Evolutionary conservation across 2,329 filamentous ascomycete genomes (phyloP).

Genomic region (Pseudogymnoascus sp.): DNA sequence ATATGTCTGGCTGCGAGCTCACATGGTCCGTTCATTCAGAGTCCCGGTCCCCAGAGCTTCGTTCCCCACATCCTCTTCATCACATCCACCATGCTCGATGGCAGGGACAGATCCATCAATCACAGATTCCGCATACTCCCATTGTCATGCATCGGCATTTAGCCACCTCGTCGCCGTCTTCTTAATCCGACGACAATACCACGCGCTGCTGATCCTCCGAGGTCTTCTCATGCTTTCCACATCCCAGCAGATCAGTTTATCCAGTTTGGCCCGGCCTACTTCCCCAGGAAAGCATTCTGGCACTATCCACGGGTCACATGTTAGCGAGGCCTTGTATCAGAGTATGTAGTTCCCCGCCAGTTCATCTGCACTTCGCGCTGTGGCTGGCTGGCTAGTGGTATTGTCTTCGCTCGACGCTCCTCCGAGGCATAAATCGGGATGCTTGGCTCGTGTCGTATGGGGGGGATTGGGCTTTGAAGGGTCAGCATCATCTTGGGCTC

Average conservation of each 20-base stretch:
- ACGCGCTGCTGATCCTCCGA: background rate
- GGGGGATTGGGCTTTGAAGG: background rate
- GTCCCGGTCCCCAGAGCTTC: background rate
- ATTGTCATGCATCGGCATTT: background rate
- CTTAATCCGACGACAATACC: background rate
- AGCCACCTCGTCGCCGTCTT: background rate
- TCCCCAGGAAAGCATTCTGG: background rate
- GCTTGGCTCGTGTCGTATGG: background rate
- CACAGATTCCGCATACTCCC: background rate
- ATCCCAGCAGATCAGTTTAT: background rate
- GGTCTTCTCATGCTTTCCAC: background rate
- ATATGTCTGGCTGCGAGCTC: background rate
- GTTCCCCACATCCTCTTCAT: background rate
- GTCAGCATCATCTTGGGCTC: background rate
- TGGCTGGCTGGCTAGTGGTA: background rate
- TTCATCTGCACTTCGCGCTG: background rate
- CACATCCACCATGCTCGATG: background rate
- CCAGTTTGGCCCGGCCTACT: background rate
- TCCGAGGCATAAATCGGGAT: background rate
- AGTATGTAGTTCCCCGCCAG: background rate
- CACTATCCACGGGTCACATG: background rate
- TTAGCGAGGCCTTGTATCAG: background rate
- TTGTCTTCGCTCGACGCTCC: background rate
- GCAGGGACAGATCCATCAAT: background rate
- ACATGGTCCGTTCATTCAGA: background rate